These are phyloP conservation scores for Monosporascus sp. DNA, from an alignment of 2,329 filamentous ascomycete species.

Conservation along the genomic window DNA sequence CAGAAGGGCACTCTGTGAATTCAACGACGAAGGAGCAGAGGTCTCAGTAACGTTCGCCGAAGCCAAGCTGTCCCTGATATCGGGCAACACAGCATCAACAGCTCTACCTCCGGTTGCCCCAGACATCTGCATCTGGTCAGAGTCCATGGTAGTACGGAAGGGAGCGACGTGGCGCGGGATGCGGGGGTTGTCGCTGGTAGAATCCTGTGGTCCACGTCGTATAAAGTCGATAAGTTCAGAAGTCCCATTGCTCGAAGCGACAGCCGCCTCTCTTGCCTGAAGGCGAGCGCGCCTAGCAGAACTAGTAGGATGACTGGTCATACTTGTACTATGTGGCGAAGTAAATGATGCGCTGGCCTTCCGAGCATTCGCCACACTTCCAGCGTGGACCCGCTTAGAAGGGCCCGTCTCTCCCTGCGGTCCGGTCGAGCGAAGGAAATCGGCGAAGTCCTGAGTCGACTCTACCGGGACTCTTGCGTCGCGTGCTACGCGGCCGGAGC, in stretches of 20 bases:
- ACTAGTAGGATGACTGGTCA: conserved; percentile 33
- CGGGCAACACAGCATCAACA: conserved; percentile 51
- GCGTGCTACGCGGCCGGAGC: conserved; percentile 32
- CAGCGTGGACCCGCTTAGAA: conserved; percentile 18
- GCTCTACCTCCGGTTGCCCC: conserved; percentile 49
- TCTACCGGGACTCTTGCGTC: conserved; percentile 68
- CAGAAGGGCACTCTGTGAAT: conserved; percentile 70
- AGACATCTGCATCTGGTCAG: conserved; percentile 59
- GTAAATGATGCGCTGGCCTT: conserved; percentile 27
- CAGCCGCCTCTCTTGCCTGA: conserved; percentile 66
- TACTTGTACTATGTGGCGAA: conserved; percentile 27
- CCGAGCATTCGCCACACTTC: conserved; percentile 19
- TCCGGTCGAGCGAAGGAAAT: conserved; percentile 83
- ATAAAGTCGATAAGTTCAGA: conserved; percentile 96
- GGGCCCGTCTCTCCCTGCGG: conserved; percentile 43
- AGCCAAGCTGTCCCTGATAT: conserved; percentile 50
- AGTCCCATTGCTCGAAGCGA: conserved; percentile 59
- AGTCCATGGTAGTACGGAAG: conserved; percentile 80
- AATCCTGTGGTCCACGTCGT: conserved; percentile 69
- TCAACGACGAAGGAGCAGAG: conserved; percentile 60
- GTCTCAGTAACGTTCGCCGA: conserved; percentile 54
- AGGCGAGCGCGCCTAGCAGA: conserved; percentile 47
- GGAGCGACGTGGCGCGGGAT: conserved; percentile 81
- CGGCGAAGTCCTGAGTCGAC: conserved; percentile 75
- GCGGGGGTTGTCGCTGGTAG: conserved; percentile 54